A percentile compares a stretch with the other conserved stretches of the same genome.
These are phyloP conservation scores for Pyrenopolyporus hunteri DNA, from an alignment of 495 filamentous ascomycete species.

Conservation along the genomic window DNA sequence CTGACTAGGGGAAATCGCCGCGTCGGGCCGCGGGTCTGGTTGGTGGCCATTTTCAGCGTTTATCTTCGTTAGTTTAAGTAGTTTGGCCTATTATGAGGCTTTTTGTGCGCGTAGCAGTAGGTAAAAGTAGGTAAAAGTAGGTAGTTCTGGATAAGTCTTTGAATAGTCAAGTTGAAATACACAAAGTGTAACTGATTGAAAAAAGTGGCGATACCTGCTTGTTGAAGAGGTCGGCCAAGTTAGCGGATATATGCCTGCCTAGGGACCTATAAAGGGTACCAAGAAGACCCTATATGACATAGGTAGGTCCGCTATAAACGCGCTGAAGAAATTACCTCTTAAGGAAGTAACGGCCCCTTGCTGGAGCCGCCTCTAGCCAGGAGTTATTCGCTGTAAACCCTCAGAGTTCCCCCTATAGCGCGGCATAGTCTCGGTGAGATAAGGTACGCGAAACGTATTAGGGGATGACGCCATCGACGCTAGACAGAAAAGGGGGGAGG, in stretches of 20 bases:
- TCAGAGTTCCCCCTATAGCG: conserved; percentile 1
- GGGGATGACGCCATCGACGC: conserved; percentile 26
- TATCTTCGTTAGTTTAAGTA: neutral
- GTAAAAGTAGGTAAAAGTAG: too few species aligned
- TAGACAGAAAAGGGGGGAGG: neutral
- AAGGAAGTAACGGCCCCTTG: neutral
- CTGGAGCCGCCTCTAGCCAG: conserved; percentile 27
- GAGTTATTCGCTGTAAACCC: neutral
- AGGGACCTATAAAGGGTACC: too few species aligned
- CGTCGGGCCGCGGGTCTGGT: conserved; percentile 4
- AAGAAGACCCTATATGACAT: neutral
- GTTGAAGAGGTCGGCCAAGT: too few species aligned
- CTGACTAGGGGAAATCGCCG: conserved; percentile 6
- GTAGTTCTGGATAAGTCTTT: too few species aligned
- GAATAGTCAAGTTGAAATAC: too few species aligned
- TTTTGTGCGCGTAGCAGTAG: too few species aligned
- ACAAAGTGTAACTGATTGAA: too few species aligned
- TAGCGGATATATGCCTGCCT: too few species aligned
- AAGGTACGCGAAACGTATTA: conserved; percentile 14
- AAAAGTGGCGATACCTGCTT: too few species aligned
- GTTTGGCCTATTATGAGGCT: neutral
- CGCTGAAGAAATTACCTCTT: neutral
- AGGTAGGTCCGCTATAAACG: neutral
- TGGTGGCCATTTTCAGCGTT: neutral
- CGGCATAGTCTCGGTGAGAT: conserved; percentile 31